phyloP scores from a whole-genome alignment of 805 yeast genomes.

The Candida pseudofarinosa region DNA sequence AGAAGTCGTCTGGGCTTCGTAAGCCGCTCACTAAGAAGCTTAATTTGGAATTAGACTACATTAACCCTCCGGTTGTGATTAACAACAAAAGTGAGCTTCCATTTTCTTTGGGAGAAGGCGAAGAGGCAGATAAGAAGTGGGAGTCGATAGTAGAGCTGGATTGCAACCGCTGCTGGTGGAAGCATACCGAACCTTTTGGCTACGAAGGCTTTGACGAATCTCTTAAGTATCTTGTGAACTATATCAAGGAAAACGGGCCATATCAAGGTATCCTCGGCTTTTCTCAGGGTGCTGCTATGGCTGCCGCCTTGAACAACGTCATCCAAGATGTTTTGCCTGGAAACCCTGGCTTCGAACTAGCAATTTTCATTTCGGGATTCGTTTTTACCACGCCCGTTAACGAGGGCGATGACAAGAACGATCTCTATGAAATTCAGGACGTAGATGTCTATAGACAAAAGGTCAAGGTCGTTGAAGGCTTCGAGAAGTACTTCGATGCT shows the following conservation, averaged over 20 bases:
- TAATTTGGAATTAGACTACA: conserved; percentile 25
- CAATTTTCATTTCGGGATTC: conserved; percentile 32
- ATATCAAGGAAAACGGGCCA: conserved; percentile 35
- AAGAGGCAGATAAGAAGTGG: conserved; percentile 29
- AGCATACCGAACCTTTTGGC: conserved; percentile 13
- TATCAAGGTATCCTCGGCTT: conserved; percentile 41
- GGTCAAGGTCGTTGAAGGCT: conserved; percentile 17
- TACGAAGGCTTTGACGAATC: conserved; percentile 29
- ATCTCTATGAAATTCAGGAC: conserved; percentile 18
- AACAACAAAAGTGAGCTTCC: conserved; percentile 22
- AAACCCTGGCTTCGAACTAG: conserved; percentile 23
- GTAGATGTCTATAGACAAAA: conserved; percentile 16
- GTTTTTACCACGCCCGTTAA: conserved; percentile 26
- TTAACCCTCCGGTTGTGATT: conserved; percentile 30
- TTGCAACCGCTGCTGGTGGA: conserved; percentile 37
- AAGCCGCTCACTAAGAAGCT: conserved; percentile 24
- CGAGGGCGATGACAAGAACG: conserved; percentile 11
- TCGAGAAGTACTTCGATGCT: conserved; percentile 15
- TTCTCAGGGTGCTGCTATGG: conserved; percentile 42
- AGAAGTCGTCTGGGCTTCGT: conserved; percentile 29
- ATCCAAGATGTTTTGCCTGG: conserved; percentile 18
- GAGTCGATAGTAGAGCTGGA: conserved; percentile 20
- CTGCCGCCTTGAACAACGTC: conserved; percentile 24
- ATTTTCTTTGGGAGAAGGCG: conserved; percentile 22
- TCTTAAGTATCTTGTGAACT: conserved; percentile 18